These are phyloP conservation scores for Cladophialophora psammophila DNA, from an alignment of 2,329 filamentous ascomycete species.

Conservation along the genomic window DNA sequence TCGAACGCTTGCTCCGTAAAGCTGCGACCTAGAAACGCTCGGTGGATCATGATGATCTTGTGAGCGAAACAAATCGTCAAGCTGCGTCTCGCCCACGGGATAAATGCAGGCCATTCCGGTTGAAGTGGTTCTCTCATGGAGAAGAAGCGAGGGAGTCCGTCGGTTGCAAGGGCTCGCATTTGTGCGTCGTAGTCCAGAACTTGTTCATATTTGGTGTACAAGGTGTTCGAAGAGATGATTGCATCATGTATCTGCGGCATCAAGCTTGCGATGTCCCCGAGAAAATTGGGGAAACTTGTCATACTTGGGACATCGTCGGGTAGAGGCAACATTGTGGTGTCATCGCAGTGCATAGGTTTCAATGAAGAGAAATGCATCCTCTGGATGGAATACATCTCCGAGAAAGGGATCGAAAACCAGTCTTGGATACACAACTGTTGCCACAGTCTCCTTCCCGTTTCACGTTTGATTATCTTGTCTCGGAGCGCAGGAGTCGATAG, in stretches of 20 bases:
- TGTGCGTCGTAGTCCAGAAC: slow-evolving; percentile 52
- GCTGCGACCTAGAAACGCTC: slow-evolving; percentile 52
- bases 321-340: slow-evolving; percentile 43
- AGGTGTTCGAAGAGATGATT: slow-evolving; percentile 45
- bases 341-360: slow-evolving; percentile 48
- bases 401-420: slow-evolving; percentile 54
- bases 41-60: slow-evolving; percentile 54
- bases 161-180: slow-evolving; percentile 46
- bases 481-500: slow-evolving; percentile 23
- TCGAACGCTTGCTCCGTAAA: slow-evolving; percentile 53
- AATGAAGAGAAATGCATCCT: slow-evolving; percentile 47
- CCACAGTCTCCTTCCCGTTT: slow-evolving; percentile 52
- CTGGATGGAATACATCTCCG: slow-evolving; percentile 50
- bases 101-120: slow-evolving; percentile 51
- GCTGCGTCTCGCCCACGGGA: slow-evolving; percentile 50
- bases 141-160: slow-evolving; percentile 48
- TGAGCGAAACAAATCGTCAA: slow-evolving; percentile 51
- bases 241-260: slow-evolving; percentile 52
- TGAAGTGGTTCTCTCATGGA: slow-evolving; percentile 45
- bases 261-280: slow-evolving; percentile 48
- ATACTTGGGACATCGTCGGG: slow-evolving; percentile 42
- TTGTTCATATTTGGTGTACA: slow-evolving; percentile 52
- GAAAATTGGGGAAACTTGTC: slow-evolving; percentile 47
- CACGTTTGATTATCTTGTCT: slow-evolving; percentile 40
- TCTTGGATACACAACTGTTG: slow-evolving; percentile 51